Evolutionary conservation across 2,329 filamentous ascomycete genomes (phyloP), one percentile per base, ranked within the genome.

Genomic region (Exophiala sideris): DNA sequence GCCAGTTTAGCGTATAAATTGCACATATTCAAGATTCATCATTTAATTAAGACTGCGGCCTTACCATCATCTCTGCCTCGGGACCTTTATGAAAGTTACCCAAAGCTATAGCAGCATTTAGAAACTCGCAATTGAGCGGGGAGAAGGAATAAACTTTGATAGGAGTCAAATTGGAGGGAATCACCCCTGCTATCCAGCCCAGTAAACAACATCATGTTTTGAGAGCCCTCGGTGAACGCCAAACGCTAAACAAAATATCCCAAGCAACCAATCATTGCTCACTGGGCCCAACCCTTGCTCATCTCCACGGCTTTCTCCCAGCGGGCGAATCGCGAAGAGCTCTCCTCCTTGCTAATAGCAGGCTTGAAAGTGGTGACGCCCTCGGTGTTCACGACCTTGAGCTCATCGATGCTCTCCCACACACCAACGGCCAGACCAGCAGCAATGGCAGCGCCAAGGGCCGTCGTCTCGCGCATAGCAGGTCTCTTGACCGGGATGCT

Each of bases 401-500:
- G 74, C 64, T 92, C 88, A 24, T 84, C 80, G 53, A 94, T 83
- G 65, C 83, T 80, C 59, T 82, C 80, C 89, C 90, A 95, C 33
- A 92, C 82, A 41, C 82, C 85, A 10, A 88, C 83, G 7, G 90
- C 89, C 56, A 95, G 84, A n/a, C 88, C 91, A 7, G 91, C 91
- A 12, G 91, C 89, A 64, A 95, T 92, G 45, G 91, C 91, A 11
- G 91, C 90, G 21, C 91, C 91, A 2, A 96, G 80, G 1, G 90
- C 87, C 1, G 91, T 96, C 3, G 90, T 95, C 75, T 96, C 91
- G 53, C 88, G 86, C 91, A 96, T 95, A 52, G 83, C 80, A 0
- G 91, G 91, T 20, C 91, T 84, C 69, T 91, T 84, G 56, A 96
- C 87, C 24, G 86, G 87, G 62, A 95, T 94, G 52, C 85, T 84